Evolutionary conservation across 2,329 filamentous ascomycete species (phyloP).

Genomic region (Hypoxylon sp.): DNA sequence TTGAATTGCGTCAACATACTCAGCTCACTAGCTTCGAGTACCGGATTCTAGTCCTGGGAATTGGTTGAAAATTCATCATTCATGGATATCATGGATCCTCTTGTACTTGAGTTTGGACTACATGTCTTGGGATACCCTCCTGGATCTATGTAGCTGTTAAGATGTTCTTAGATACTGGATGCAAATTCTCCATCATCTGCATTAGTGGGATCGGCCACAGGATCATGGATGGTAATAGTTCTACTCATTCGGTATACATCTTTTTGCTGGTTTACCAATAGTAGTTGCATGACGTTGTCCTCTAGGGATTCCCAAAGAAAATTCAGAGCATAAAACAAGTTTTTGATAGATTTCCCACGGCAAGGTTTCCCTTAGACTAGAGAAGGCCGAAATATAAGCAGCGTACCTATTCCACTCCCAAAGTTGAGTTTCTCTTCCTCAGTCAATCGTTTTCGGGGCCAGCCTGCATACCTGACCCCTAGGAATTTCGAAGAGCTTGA

Average conservation of each 20-base stretch:
- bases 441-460: constrained; percentile 30
- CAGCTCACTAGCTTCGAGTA: not conserved
- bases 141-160: not conserved
- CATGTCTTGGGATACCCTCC: not conserved
- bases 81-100: not conserved
- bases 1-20: constrained; percentile 23
- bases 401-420: constrained; percentile 1
- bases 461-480: constrained; percentile 18
- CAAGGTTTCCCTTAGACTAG: constrained; percentile 10
- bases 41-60: too few species aligned
- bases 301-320: not conserved
- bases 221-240: too few species aligned
- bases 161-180: too few species aligned
- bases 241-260: constrained; percentile 2
- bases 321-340: constrained; percentile 16
- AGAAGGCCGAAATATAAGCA: constrained; percentile 27
- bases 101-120: not conserved
- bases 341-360: constrained; percentile 10
- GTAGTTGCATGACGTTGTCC: constrained; percentile 25
- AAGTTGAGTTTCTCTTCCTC: constrained; percentile 5
- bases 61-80: too few species aligned
- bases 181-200: too few species aligned
- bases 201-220: too few species aligned
- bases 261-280: constrained; percentile 5
- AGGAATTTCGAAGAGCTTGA: constrained; percentile 17